These are phyloP conservation scores for Capronia americana DNA, from an alignment of 2,329 filamentous ascomycete species.

Conservation along the genomic window DNA sequence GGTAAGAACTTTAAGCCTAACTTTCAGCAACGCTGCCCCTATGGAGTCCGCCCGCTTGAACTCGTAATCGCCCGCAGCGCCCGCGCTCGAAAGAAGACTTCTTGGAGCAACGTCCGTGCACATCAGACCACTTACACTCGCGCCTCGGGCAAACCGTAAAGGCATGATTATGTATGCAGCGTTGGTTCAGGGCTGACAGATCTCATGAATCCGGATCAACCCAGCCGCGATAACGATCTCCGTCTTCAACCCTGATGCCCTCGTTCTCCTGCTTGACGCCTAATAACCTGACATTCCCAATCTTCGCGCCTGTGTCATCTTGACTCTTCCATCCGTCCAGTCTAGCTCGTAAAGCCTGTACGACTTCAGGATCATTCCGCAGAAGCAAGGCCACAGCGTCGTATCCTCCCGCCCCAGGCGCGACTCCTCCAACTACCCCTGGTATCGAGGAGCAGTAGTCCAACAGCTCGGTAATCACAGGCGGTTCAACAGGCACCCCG, in stretches of 20 bases:
- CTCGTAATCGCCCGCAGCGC: not conserved
- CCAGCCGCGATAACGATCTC: constrained; percentile 50
- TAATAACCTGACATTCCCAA: constrained; percentile 53
- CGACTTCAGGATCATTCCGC: constrained; percentile 71
- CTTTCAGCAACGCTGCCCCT: not conserved
- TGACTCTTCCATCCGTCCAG: constrained; percentile 69
- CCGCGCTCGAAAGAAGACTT: not conserved
- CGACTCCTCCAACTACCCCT: constrained; percentile 88
- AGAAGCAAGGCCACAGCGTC: constrained; percentile 86
- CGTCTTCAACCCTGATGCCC: constrained; percentile 51
- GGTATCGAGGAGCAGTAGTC: constrained; percentile 74
- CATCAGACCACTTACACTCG: not conserved
- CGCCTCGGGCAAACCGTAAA: not conserved
- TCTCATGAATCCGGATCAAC: constrained; percentile 24
- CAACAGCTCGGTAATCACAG: constrained; percentile 80
- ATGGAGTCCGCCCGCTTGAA: not conserved
- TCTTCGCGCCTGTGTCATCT: constrained; percentile 51
- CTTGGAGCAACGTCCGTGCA: too few species aligned
- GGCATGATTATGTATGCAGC: constrained; percentile 4
- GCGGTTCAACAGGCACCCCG: constrained; percentile 86
- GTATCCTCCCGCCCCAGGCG: constrained; percentile 91
- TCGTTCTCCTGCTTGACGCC: constrained; percentile 55
- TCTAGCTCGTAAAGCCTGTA: constrained; percentile 65
- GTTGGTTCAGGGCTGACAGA: not conserved
- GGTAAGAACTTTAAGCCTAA: constrained; percentile 13